These are phyloP conservation scores for Pythium rishiriense DNA, from an alignment of 352 stramenopile species.

Conservation along the genomic window DNA sequence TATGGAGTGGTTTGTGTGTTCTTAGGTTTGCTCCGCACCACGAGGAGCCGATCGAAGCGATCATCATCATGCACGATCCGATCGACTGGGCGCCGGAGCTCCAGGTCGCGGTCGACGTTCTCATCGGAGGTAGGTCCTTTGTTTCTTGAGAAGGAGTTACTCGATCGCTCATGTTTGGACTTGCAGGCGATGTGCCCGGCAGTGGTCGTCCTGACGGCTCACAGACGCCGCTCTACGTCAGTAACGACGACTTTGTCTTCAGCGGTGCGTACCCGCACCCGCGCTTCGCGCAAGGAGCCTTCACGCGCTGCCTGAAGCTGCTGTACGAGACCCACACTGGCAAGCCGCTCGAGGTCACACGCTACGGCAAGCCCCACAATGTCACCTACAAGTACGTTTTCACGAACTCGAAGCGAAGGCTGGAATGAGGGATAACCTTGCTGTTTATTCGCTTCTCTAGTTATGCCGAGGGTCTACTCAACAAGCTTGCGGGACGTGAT, in stretches of 20 bases:
- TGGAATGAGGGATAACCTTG: no score
- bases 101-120: slow-evolving; percentile 88
- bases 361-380: slow-evolving; percentile 84
- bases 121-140: slow-evolving; percentile 54
- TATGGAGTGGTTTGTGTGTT: background rate
- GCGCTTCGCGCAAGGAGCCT: slow-evolving; percentile 83
- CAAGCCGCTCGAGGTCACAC: slow-evolving; percentile 63
- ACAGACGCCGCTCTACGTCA: slow-evolving; percentile 80
- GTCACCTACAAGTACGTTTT: slow-evolving; percentile 78
- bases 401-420: no score
- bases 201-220: slow-evolving; percentile 45
- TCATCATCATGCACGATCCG: slow-evolving; percentile 91
- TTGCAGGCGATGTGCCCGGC: slow-evolving; percentile 58
- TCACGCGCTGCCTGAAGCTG: slow-evolving; percentile 74
- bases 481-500: slow-evolving; percentile 45
- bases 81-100: slow-evolving; percentile 88
- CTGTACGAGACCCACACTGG: slow-evolving; percentile 72
- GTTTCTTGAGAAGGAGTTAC: background rate
- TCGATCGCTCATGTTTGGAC: background rate
- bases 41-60: slow-evolving; percentile 75
- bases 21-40: slow-evolving; percentile 49
- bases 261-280: slow-evolving; percentile 80
- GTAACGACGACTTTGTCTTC: slow-evolving; percentile 90
- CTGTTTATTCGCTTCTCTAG: slow-evolving; percentile 31
- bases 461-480: slow-evolving; percentile 68